Percentiles rank a stretch among this genome's conserved stretches.
Conservation (phyloP, 2,329 filamentous ascomycete species). For the Fusarium sororula region DNA sequence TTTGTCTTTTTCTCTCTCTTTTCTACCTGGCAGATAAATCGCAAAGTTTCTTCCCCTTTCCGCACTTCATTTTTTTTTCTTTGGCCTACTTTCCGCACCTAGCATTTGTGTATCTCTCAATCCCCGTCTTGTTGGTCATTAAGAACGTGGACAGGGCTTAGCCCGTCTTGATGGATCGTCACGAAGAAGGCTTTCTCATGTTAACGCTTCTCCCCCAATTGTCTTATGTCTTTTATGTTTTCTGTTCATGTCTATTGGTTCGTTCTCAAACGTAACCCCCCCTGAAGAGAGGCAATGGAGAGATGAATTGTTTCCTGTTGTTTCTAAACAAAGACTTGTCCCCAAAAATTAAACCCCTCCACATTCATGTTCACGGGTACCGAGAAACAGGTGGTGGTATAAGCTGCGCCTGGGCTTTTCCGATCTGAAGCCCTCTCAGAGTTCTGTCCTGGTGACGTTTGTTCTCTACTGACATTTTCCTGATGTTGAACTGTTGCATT, state of each 20-base stretch:
- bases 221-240: constrained; percentile 35
- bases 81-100: constrained; percentile 25
- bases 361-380: constrained; percentile 27
- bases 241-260: constrained; percentile 34
- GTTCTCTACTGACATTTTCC: neutral
- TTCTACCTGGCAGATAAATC: constrained; percentile 45
- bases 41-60: constrained; percentile 38
- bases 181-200: constrained; percentile 45
- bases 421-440: neutral
- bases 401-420: neutral
- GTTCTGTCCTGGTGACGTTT: constrained; percentile 1
- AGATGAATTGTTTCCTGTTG: constrained; percentile 19
- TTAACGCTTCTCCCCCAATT: constrained; percentile 25
- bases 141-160: constrained; percentile 27
- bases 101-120: constrained; percentile 36
- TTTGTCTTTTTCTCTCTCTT: constrained; percentile 24
- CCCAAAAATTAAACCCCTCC: constrained; percentile 18
- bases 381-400: neutral
- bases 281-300: constrained; percentile 24
- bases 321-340: constrained; percentile 14
- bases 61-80: constrained; percentile 20
- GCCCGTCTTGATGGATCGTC: constrained; percentile 40
- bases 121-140: constrained; percentile 29
- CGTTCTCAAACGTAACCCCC: constrained; percentile 18
- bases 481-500: neutral